Conservation (phyloP, 78 protist species). For the Speleostelium caveatum region DNA sequence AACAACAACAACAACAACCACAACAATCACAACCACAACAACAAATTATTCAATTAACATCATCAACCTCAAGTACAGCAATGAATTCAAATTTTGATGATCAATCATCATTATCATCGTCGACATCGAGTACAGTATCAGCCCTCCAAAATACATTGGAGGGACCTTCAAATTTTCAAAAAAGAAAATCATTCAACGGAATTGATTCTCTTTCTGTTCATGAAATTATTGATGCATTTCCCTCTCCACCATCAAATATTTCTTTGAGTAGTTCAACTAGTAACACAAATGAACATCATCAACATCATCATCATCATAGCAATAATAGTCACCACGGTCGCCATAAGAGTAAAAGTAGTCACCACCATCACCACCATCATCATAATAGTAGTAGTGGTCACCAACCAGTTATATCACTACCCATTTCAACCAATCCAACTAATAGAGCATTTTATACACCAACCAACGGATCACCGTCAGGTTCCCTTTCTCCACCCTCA, state of each 20-base stretch:
- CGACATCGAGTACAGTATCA: neutral
- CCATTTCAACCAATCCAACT: constrained; percentile 3
- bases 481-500: neutral
- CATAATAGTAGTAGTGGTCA: neutral
- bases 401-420: constrained; percentile 5
- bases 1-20: constrained; percentile 2
- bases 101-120: neutral
- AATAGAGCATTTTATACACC: neutral
- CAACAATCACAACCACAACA: neutral
- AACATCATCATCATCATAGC: neutral
- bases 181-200: constrained; percentile 1
- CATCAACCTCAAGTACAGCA: neutral
- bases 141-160: no score
- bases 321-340: neutral
- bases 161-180: no score
- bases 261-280: no score
- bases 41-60: neutral
- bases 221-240: constrained; percentile 73
- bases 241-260: constrained; percentile 52
- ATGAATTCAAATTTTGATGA: neutral
- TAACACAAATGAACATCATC: no score
- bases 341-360: neutral
- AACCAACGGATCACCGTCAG: neutral
- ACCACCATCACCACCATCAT: neutral
- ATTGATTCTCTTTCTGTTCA: neutral